A percentile compares a stretch with the other conserved stretches of the same genome.
Conservation (phyloP, 2,329 filamentous ascomycete genomes). For the Diaporthe eres region DNA sequence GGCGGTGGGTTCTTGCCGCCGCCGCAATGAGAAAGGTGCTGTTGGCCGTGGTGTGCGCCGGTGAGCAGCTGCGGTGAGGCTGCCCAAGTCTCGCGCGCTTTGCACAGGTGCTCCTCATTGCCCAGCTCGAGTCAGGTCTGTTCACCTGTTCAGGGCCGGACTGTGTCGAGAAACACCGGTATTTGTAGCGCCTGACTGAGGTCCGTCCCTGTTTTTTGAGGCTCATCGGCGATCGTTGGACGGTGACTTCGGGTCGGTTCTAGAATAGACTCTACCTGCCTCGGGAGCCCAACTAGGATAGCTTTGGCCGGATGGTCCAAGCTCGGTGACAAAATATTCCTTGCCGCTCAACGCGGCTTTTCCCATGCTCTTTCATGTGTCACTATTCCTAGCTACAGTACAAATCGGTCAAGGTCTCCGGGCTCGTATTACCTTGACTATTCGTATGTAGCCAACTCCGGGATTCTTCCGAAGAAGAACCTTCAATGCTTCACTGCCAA, state of each 20-base stretch:
- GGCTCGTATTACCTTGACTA: background rate
- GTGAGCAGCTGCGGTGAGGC: slow-evolving; percentile 21
- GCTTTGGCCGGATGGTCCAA: slow-evolving; percentile 14
- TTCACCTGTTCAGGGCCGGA: background rate
- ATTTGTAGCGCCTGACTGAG: slow-evolving; percentile 14
- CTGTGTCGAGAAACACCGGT: background rate
- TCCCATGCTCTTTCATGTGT: background rate
- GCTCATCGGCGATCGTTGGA: slow-evolving; percentile 15
- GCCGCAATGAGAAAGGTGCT: background rate
- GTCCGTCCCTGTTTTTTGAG: slow-evolving; percentile 16
- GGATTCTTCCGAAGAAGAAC: background rate
- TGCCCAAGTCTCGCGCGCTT: background rate
- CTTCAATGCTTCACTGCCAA: background rate
- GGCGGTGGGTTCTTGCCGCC: background rate
- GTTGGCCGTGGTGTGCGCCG: background rate
- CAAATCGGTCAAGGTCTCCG: background rate
- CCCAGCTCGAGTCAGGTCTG: background rate
- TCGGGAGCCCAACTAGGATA: background rate
- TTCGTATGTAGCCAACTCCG: background rate
- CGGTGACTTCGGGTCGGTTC: slow-evolving; percentile 15
- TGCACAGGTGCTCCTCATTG: background rate
- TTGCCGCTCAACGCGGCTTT: slow-evolving; percentile 2
- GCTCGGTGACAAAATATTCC: background rate
- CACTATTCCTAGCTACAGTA: background rate
- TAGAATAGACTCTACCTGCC: slow-evolving; percentile 3